Evolutionary conservation across 345 rosid genomes (phyloP).

Genomic region (Kernera saxatilis): DNA sequence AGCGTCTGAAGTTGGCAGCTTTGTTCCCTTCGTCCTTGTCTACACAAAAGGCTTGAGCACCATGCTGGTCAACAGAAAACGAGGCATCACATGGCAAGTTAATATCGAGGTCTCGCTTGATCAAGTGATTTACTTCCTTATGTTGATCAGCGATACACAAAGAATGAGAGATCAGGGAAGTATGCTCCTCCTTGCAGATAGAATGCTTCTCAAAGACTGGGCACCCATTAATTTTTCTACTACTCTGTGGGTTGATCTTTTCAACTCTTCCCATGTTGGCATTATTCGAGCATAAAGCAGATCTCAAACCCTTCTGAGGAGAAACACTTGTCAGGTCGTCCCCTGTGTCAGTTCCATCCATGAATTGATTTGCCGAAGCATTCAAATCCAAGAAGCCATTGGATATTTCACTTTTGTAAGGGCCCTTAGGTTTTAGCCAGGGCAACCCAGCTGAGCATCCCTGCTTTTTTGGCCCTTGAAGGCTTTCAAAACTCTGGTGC

Average conservation of each 20-base stretch:
- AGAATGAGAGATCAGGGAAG: constrained; percentile 4
- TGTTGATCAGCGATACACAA: constrained; percentile 5
- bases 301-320: constrained; percentile 31
- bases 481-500: constrained; percentile 8
- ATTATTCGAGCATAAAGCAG: constrained; percentile 29
- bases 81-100: constrained; percentile 74
- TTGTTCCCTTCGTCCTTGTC: constrained; percentile 9
- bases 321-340: neutral
- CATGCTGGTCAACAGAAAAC: constrained; percentile 38
- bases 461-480: constrained; percentile 39
- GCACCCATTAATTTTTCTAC: constrained; percentile 31
- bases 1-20: constrained; percentile 27
- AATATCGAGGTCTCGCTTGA: constrained; percentile 48
- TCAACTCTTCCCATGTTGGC: constrained; percentile 33
- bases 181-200: constrained; percentile 33
- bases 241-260: constrained; percentile 34
- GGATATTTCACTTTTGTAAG: constrained; percentile 25
- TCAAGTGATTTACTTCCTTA: constrained; percentile 17
- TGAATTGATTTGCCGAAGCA: constrained; percentile 23
- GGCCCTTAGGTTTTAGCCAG: constrained; percentile 40
- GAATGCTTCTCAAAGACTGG: constrained; percentile 36
- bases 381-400: constrained; percentile 30
- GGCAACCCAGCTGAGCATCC: constrained; percentile 34
- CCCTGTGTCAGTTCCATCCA: constrained; percentile 5
- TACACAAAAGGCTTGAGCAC: neutral